A percentile compares a stretch with the other conserved stretches of the same genome.
Evolutionary conservation across 331 rosid genomes (phyloP).

Genomic region (Malus hybrid): DNA sequence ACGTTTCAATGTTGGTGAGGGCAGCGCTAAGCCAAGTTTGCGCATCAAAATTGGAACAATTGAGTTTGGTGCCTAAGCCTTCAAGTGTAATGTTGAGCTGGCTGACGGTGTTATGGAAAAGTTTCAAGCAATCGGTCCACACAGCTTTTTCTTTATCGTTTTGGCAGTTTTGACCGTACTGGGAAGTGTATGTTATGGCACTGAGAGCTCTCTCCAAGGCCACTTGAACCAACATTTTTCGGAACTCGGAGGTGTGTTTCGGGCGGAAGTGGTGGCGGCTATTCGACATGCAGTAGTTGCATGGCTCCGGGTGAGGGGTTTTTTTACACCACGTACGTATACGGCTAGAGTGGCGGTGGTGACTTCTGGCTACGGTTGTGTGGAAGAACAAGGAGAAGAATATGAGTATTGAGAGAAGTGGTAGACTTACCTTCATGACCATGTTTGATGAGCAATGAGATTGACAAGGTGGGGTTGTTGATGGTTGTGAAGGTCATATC

Average conservation of each 20-base stretch:
- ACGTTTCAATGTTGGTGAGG: slow-evolving; percentile 58
- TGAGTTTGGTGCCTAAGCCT: slow-evolving; percentile 17
- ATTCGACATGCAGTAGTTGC: slow-evolving; percentile 46
- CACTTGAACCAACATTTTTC: slow-evolving; percentile 28
- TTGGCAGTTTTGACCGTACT: neutral
- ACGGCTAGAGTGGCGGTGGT: slow-evolving; percentile 12
- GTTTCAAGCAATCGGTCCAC: slow-evolving; percentile 52
- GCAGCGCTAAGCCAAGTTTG: slow-evolving; percentile 95
- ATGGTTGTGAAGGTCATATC: slow-evolving; percentile 21
- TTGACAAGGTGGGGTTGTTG: slow-evolving; percentile 5
- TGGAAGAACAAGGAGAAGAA: slow-evolving; percentile 28
- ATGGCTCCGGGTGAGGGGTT: slow-evolving; percentile 70
- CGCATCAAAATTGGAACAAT: slow-evolving; percentile 49
- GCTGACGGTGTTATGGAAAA: slow-evolving; percentile 43
- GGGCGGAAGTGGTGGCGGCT: slow-evolving; percentile 17
- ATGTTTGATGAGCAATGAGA: slow-evolving; percentile 8
- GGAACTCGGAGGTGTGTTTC: slow-evolving; percentile 42
- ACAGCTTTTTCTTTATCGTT: slow-evolving; percentile 35
- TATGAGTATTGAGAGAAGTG: slow-evolving; percentile 12
- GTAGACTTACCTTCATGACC: slow-evolving; percentile 9
- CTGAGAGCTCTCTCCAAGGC: slow-evolving; percentile 41
- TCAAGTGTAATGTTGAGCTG: slow-evolving; percentile 57
- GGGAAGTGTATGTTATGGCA: slow-evolving; percentile 14
- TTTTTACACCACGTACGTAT: slow-evolving; percentile 64
- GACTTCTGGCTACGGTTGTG: slow-evolving; percentile 31